Base-by-base conservation (phyloP, 1,139 yeast species). In the Geotrichum candidum region DNA sequence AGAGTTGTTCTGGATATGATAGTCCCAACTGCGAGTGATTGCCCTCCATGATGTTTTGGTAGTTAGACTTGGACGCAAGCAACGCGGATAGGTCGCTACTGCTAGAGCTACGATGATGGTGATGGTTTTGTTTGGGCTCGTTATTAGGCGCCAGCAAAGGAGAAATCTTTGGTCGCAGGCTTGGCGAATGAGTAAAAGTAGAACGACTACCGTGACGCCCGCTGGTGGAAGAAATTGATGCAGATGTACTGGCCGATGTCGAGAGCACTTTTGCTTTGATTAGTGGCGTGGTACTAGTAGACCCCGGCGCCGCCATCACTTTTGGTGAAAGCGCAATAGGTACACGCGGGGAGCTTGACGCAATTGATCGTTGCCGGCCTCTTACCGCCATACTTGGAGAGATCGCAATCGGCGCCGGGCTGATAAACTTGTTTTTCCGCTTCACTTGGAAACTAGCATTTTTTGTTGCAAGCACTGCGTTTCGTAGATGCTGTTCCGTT, bases 11-110 rank as follows among this genome's bases (percentile, higher is more conserved):
- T 1, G 80, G 79, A 58, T 76, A 75, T 38, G 74, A 66, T 38
- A 77, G 68, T 1, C 80, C 80, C 23, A 77, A 70, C 58, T 75
- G 78, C 59, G 68, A 71, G 67, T 77, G 79, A 31, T 73, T 76
- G 50, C 80, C 80, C 60, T 78, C 81, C n/a, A 78, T 70, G 46
- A 78, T 76, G 65, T 76, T 74, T 65, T 78, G 81, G 65, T 77
- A 77, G 65, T 78, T 78, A 45, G 80, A 76, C 65, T 76, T 76
- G 25, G 77, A 68, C 33, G 78, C 78, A 57, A 75, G 70, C 56
- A 76, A 65, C n/a, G 70, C 69, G 15, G 72, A 68, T 48, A 73
- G 64, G 59, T 76, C 76, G 1, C 54, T 50, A 15, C 53, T 27
- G 15, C 65, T 51, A 22, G 46, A 52, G 9, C 55, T 53, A 11